Conservation (phyloP, 768 basidiomycete species). For the Galerina sulciceps region DNA sequence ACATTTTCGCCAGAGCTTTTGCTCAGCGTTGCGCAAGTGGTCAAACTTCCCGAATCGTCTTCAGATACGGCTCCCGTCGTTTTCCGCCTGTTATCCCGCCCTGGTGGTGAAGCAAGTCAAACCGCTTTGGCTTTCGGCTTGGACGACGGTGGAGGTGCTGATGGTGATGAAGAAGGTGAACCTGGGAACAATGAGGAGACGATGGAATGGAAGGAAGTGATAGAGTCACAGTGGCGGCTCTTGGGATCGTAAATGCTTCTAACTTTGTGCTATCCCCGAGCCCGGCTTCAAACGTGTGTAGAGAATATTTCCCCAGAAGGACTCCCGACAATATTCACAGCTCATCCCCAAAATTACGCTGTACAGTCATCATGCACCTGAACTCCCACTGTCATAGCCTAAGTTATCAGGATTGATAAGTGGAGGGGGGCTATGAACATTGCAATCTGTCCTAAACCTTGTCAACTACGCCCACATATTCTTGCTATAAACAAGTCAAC, state of each 20-base stretch:
- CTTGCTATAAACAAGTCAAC: too few relatives aligned
- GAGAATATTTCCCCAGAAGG: too few relatives aligned
- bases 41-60: constrained; percentile 12
- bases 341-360: too few relatives aligned
- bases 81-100: constrained; percentile 21
- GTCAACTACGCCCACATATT: too few relatives aligned
- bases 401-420: too few relatives aligned
- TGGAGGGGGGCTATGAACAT: too few relatives aligned
- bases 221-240: constrained; percentile 23
- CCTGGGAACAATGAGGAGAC: constrained; percentile 19
- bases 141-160: background rate
- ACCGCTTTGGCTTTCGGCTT: constrained; percentile 27
- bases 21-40: constrained; percentile 48
- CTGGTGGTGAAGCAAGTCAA: constrained; percentile 10
- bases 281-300: too few relatives aligned
- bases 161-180: constrained; percentile 12
- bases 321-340: too few relatives aligned
- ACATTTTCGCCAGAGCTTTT: constrained; percentile 66
- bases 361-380: too few relatives aligned
- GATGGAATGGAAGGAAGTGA: constrained; percentile 23
- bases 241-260: constrained; percentile 1
- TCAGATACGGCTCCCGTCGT: constrained; percentile 10
- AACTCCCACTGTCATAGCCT: too few relatives aligned
- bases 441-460: too few relatives aligned
- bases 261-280: background rate